Evolutionary conservation across 257 asterid genomes (phyloP).

Genomic region (Plantago ovata): DNA sequence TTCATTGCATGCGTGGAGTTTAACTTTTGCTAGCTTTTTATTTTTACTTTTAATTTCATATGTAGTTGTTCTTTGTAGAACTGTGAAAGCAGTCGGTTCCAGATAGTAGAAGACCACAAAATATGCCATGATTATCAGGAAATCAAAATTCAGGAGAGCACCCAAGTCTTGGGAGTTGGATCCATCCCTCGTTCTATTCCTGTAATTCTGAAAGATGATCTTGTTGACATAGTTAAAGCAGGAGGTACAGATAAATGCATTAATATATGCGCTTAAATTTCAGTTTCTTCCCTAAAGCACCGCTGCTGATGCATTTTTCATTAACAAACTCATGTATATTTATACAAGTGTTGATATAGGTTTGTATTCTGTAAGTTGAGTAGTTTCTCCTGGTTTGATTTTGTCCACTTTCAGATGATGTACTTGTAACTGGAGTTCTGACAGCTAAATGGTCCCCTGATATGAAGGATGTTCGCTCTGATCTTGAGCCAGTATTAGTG

Average conservation of each 20-base stretch:
- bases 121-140: conserved; percentile 96
- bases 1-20: neutral
- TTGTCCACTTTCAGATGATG: conserved; percentile 63
- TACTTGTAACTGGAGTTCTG: conserved; percentile 84
- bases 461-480: conserved; percentile 85
- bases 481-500: conserved; percentile 91
- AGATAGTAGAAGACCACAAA: conserved; percentile 69
- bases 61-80: conserved; percentile 31
- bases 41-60: conserved; percentile 15
- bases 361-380: conserved; percentile 12
- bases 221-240: conserved; percentile 94
- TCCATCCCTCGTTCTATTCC: conserved; percentile 96
- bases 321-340: conserved; percentile 14
- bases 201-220: conserved; percentile 90
- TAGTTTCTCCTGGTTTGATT: conserved; percentile 17
- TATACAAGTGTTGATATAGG: neutral
- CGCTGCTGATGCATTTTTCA: conserved; percentile 10
- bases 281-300: conserved; percentile 1
- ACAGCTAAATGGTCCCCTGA: conserved; percentile 91
- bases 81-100: conserved; percentile 88
- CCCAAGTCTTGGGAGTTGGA: conserved; percentile 96
- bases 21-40: conserved; percentile 2
- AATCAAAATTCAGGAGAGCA: conserved; percentile 92
- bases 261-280: conserved; percentile 6
- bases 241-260: conserved; percentile 67